Evolutionary conservation across 257 asterid genomes (phyloP).

Genomic region (Anisodus acutangulus): DNA sequence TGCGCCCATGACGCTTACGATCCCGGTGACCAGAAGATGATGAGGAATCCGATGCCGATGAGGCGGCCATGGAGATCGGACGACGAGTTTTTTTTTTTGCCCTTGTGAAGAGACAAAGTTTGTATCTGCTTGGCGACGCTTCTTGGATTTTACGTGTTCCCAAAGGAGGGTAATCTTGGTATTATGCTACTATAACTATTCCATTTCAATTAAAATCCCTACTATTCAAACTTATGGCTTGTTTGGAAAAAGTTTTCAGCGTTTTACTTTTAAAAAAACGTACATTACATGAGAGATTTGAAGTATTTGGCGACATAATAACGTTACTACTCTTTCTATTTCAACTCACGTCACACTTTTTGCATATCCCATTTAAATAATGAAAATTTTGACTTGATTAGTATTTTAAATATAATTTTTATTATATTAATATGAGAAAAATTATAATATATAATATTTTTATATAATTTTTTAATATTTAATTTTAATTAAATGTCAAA

Average conservation of each 20-base stretch:
- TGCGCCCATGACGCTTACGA: constrained; percentile 56
- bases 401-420: too few relatives aligned
- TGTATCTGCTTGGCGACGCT: background rate
- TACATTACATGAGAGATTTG: too few relatives aligned
- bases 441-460: too few relatives aligned
- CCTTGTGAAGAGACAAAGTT: background rate
- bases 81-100: constrained; percentile 26
- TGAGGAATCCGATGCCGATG: constrained; percentile 47
- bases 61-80: constrained; percentile 54
- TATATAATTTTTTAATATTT: too few relatives aligned
- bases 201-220: background rate
- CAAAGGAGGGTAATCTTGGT: background rate
- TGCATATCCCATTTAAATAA: too few relatives aligned
- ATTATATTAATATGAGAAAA: too few relatives aligned
- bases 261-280: too few relatives aligned
- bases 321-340: too few relatives aligned
- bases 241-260: background rate
- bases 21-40: constrained; percentile 41
- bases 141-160: background rate
- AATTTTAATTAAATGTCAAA: too few relatives aligned
- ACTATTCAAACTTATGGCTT: background rate
- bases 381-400: too few relatives aligned
- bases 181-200: background rate
- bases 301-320: too few relatives aligned
- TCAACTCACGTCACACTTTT: too few relatives aligned